Base-by-base conservation (phyloP, 805 yeast species). In the Candida boleticola region DNA sequence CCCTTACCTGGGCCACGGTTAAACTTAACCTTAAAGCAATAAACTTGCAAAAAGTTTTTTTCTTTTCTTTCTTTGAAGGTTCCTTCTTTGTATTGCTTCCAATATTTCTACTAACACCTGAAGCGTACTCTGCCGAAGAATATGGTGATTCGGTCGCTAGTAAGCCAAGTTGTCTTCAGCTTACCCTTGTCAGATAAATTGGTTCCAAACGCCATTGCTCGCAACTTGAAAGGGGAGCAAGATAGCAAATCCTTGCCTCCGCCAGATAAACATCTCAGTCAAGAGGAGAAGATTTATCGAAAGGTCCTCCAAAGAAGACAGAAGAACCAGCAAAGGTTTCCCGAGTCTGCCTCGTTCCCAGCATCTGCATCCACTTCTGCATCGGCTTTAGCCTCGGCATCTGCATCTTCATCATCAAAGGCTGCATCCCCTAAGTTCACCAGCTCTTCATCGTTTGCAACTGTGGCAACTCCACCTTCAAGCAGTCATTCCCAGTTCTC, bases 101-200 rank as follows among this genome's bases (percentile, higher is more conserved):
- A n/a, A n/a, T n/a, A n/a, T n/a, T n/a, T n/a, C n/a, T n/a, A n/a
- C n/a, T n/a, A n/a, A n/a, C n/a, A n/a, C n/a, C n/a, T n/a, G n/a
- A n/a, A n/a, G n/a, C n/a, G n/a, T n/a, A n/a, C n/a, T n/a, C n/a
- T n/a, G n/a, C n/a, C n/a, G n/a, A n/a, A n/a, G n/a, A 16, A 19
- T 25, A 35, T 25, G 39, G 31, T 19, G 11, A 22, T 32, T 18
- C 30, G 40, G 5, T 35, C 38, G 11, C 18, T 35, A 22, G 38
- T 35, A 13, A 20, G 29, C n/a, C 17, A 10, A 3, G 29, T 35
- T 3, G 27, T 35, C 20, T 22, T 14, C 10, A 35, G 38, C 22
- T 26, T 35, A 16, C 38, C 38, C n/a, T 23, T 35, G 29, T 11
- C 38, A 18, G 38, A 35, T 21, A 23, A 23, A 6, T 7, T 35